Evolutionary conservation across 2,329 filamentous ascomycete species (phyloP).

Genomic region (Orbilia ellipsospora): DNA sequence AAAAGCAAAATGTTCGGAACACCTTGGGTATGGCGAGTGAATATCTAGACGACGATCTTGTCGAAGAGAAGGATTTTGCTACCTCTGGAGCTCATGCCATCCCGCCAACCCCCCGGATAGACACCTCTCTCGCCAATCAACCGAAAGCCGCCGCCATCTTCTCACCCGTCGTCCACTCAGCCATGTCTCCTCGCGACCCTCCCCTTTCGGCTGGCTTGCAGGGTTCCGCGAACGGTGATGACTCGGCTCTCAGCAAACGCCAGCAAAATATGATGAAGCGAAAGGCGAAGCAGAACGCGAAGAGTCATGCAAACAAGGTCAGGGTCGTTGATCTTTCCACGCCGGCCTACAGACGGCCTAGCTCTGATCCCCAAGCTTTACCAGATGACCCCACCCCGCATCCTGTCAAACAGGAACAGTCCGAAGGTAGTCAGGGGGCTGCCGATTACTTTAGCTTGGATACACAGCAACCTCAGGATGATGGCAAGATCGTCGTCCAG

Average conservation of each 20-base stretch:
- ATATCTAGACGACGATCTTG: conserved; percentile 84
- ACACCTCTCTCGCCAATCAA: conserved; percentile 65
- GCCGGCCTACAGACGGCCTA: conserved; percentile 58
- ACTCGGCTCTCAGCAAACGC: conserved; percentile 82
- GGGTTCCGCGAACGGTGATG: conserved; percentile 66
- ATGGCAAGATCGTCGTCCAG: conserved; percentile 90
- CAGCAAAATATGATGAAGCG: conserved; percentile 95
- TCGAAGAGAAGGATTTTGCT: conserved; percentile 73
- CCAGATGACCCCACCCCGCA: conserved; percentile 66
- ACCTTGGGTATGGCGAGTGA: conserved; percentile 87
- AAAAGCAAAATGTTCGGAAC: conserved; percentile 86
- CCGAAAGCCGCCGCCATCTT: conserved; percentile 64
- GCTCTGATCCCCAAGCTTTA: conserved; percentile 61
- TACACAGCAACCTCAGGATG: conserved; percentile 81
- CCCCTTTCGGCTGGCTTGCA: conserved; percentile 62
- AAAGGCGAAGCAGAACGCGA: conserved; percentile 89
- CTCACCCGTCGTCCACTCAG: conserved; percentile 62
- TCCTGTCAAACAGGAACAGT: conserved; percentile 72
- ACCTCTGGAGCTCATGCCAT: conserved; percentile 61
- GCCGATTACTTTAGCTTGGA: conserved; percentile 93
- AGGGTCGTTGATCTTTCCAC: conserved; percentile 85
- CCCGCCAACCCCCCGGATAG: conserved; percentile 64
- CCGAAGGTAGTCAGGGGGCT: conserved; percentile 70
- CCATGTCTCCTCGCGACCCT: conserved; percentile 66
- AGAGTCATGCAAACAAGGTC: conserved; percentile 88